Evolutionary conservation across 2,329 filamentous ascomycete species (phyloP), one percentile per base, ranked within the genome.

Genomic region (Neocucurbitaria cava): DNA sequence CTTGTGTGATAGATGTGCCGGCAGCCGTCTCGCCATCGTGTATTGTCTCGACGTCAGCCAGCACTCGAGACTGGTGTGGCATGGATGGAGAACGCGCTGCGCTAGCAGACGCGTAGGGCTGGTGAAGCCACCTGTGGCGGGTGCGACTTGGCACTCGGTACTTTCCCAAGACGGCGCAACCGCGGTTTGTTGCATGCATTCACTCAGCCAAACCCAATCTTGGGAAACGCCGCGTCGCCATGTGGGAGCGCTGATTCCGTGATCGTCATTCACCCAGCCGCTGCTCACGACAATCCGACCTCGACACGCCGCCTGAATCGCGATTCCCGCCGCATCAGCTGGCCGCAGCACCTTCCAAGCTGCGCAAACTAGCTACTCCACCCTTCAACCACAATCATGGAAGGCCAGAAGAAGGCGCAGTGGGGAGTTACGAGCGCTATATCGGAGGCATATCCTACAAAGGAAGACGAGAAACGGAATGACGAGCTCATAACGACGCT

Each of bases 341-440:
- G 58, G 45, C 64, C 53, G 60, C 65, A 62, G 56, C 67, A 62
- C 64, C 56, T 56, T 60, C 52, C 61, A 47, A 54, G 46, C 50
- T 54, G 59, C 57, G 60, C 61, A 40, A 44, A 45, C 48, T 33
- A 21, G 45, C 55, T 35, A 39, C 54, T 28, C 42, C 43, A 56
- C 38, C 50, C 24, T 33, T 23, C 42, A 44, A 40, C 21, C 50
- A 43, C 43, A 54, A 56, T 44, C 56, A 76, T 76, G 74, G 73
- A 71, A 18, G 71, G 60, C 38, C 64, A 68, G 53, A 59, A 64
- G 44, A 67, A 68, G 57, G 64, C 61, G 46, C 66, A 70, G 69
- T 87, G 83, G 82, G 94, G 94, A 70, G 85, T 96, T 42, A 97
- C 92, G 54, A 88, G 89, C 65, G 89, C 95, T 42, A 91, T 99